Evolutionary conservation across 164 flowering plant genomes (phyloP).

Genomic region (Umbilicus rupestris): DNA sequence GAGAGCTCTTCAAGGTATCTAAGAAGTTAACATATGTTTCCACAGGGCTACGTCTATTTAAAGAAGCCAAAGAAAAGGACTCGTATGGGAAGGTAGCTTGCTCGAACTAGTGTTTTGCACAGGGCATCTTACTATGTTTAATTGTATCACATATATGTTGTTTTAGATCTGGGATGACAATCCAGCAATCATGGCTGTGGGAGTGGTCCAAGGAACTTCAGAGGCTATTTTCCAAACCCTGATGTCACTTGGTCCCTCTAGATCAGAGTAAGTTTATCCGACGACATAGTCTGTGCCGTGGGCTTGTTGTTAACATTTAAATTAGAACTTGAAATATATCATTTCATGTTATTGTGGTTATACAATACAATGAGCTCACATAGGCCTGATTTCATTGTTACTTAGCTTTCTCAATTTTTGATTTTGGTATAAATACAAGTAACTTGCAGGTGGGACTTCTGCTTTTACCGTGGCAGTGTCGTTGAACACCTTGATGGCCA

Average conservation of each 20-base stretch:
- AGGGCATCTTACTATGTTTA: slow-evolving; percentile 11
- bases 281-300: background rate
- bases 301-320: background rate
- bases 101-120: slow-evolving; percentile 2
- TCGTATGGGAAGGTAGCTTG: slow-evolving; percentile 25
- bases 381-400: background rate
- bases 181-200: slow-evolving; percentile 97
- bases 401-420: background rate
- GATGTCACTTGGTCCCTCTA: slow-evolving; percentile 81
- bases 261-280: slow-evolving; percentile 70
- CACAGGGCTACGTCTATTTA: slow-evolving; percentile 78
- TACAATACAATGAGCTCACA: background rate
- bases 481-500: slow-evolving; percentile 96
- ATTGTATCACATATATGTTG: slow-evolving; percentile 7
- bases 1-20: background rate
- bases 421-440: background rate
- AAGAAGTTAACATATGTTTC: background rate
- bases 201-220: slow-evolving; percentile 74
- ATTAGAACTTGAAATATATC: background rate
- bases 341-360: background rate
- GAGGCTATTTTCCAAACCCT: slow-evolving; percentile 72
- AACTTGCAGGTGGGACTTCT: slow-evolving; percentile 88
- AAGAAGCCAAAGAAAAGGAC: slow-evolving; percentile 76
- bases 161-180: slow-evolving; percentile 70
- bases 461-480: slow-evolving; percentile 56